Evolutionary conservation across 2,329 filamentous ascomycete species (phyloP).

Genomic region (Drechslerella dactyloides): DNA sequence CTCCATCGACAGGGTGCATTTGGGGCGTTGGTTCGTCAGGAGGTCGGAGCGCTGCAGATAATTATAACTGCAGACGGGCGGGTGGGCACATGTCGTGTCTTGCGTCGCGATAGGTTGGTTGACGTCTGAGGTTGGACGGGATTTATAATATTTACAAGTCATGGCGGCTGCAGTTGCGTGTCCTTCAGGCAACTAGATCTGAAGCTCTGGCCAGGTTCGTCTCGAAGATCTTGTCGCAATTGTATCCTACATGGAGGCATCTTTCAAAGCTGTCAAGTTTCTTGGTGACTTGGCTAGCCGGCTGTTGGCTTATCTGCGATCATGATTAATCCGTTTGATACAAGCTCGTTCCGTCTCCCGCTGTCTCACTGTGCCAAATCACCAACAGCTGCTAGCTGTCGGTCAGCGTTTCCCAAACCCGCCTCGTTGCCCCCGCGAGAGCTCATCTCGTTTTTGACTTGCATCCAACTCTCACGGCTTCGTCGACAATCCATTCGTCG

Average conservation of each 20-base stretch:
- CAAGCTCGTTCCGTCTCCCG: conserved; percentile 30
- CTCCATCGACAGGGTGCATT: conserved; percentile 12
- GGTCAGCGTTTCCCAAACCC: conserved; percentile 19
- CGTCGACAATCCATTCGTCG: conserved; percentile 33
- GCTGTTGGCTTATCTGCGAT: conserved; percentile 8
- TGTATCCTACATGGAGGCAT: too few species aligned
- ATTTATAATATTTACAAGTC: too few species aligned
- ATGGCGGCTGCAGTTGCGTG: too few species aligned
- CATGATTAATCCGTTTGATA: conserved; percentile 17
- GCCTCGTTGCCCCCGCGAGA: conserved; percentile 31
- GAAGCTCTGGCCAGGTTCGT: too few species aligned
- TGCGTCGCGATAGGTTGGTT: conserved; percentile 18
- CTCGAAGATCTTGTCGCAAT: too few species aligned
- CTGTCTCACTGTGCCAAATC: conserved; percentile 40
- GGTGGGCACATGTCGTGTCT: background rate
- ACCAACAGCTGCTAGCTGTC: conserved; percentile 14
- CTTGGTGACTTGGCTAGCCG: background rate
- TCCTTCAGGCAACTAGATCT: too few species aligned
- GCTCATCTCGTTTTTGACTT: conserved; percentile 45
- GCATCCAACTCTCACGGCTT: conserved; percentile 9
- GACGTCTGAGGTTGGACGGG: conserved; percentile 20
- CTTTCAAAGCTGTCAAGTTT: background rate
- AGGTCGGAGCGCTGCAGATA: conserved; percentile 28
- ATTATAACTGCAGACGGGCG: background rate
- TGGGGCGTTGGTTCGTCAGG: conserved; percentile 12